These are phyloP conservation scores for Acanthamoeba rhysodes DNA, from an alignment of 208 protist species.

Conservation along the genomic window DNA sequence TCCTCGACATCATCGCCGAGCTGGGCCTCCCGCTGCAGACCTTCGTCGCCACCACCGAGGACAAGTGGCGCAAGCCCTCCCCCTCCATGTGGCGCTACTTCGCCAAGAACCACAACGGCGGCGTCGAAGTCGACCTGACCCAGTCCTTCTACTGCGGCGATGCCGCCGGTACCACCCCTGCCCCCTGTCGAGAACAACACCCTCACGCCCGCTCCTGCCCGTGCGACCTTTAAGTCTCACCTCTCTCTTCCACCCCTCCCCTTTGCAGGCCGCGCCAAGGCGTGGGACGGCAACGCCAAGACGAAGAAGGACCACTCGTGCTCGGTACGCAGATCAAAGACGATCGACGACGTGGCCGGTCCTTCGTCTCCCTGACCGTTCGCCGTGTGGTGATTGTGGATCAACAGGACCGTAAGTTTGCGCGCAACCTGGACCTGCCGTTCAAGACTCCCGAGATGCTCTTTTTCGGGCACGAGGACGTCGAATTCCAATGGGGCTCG, in stretches of 20 bases:
- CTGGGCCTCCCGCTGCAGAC: conserved; percentile 68
- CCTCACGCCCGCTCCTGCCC: too few species aligned
- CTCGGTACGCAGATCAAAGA: too few species aligned
- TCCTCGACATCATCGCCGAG: not conserved
- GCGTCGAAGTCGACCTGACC: not conserved
- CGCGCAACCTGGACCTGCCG: conserved; percentile 36
- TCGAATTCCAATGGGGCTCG: conserved; percentile 44
- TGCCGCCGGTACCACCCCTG: conserved; percentile 19
- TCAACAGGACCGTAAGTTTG: conserved; percentile 73
- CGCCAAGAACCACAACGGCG: conserved; percentile 29
- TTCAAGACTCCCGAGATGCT: conserved; percentile 66
- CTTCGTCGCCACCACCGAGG: conserved; percentile 58
- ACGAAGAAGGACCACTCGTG: conserved; percentile 75
- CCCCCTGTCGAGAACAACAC: too few species aligned
- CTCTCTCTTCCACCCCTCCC: not conserved
- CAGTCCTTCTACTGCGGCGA: conserved; percentile 45
- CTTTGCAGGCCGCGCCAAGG: conserved; percentile 29
- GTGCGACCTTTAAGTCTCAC: too few species aligned
- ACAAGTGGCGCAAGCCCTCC: conserved; percentile 70
- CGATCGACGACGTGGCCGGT: too few species aligned
- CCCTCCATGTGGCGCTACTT: conserved; percentile 59
- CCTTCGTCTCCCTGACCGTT: too few species aligned
- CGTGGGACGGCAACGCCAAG: conserved; percentile 59
- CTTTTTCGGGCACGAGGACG: conserved; percentile 39
- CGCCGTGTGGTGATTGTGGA: too few species aligned